Evolutionary conservation across 345 rosid genomes (phyloP).

Genomic region (Salix caprea): DNA sequence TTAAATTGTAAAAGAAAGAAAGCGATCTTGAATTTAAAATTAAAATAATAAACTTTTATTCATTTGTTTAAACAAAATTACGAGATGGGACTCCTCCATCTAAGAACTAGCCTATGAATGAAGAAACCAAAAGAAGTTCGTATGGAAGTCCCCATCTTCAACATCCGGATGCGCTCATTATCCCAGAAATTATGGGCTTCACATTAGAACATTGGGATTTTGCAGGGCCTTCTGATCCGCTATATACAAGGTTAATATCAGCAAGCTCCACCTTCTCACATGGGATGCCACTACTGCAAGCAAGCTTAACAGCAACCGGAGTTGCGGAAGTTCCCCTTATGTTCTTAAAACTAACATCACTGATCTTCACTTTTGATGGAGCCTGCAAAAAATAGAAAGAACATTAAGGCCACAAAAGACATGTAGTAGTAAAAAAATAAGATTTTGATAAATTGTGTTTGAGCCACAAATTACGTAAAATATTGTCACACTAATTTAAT

Average conservation of each 20-base stretch:
- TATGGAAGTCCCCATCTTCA: neutral
- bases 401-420: neutral
- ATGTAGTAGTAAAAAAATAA: neutral
- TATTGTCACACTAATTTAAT: neutral
- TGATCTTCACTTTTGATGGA: constrained; percentile 4
- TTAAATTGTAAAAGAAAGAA: neutral
- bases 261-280: neutral
- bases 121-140: neutral
- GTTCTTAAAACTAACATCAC: neutral
- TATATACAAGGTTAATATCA: neutral
- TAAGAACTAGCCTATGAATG: neutral
- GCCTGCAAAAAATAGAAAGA: neutral
- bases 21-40: no score
- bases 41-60: no score
- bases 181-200: neutral
- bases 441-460: no score
- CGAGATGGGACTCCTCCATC: neutral
- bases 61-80: no score
- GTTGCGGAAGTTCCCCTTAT: neutral
- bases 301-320: neutral
- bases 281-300: neutral
- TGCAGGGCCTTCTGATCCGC: neutral
- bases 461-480: no score
- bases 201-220: neutral
- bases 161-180: neutral